Percentiles rank a stretch among this genome's conserved stretches.
phyloP scores from a whole-genome alignment of 1,284 basidiomycete species.

The Fomitopsis pinicola region DNA sequence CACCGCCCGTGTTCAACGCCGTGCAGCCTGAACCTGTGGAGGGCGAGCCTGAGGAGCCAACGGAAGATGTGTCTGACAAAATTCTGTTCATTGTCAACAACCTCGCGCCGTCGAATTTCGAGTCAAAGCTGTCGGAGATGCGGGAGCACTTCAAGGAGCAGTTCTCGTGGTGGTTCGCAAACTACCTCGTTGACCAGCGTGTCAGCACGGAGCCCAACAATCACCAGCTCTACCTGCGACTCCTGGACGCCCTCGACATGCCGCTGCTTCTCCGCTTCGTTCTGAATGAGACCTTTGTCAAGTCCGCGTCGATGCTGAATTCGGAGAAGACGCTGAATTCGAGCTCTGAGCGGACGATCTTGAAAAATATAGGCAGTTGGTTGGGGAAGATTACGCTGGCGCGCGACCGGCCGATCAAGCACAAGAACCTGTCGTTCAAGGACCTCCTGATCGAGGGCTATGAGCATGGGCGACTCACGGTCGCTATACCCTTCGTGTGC shows the following conservation, averaged over 20 bases:
- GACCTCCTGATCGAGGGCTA: slow-evolving; percentile 95
- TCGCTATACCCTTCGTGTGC: slow-evolving; percentile 98
- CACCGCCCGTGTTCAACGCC: slow-evolving; percentile 61
- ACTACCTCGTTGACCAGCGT: slow-evolving; percentile 95
- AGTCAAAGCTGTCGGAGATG: slow-evolving; percentile 84
- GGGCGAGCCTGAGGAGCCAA: slow-evolving; percentile 64
- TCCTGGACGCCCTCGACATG: slow-evolving; percentile 80
- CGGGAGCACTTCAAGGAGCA: slow-evolving; percentile 74
- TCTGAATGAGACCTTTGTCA: slow-evolving; percentile 90
- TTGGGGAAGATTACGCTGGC: slow-evolving; percentile 92
- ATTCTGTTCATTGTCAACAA: slow-evolving; percentile 99
- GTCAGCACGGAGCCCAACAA: slow-evolving; percentile 98
- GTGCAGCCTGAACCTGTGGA: slow-evolving; percentile 66
- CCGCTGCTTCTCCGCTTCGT: slow-evolving; percentile 70
- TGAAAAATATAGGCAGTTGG: slow-evolving; percentile 97
- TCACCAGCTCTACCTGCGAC: slow-evolving; percentile 91
- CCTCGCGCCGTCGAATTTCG: slow-evolving; percentile 91
- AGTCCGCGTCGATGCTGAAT: slow-evolving; percentile 85
- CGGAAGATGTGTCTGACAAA: slow-evolving; percentile 88
- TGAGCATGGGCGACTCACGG: slow-evolving; percentile 86
- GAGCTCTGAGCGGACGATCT: slow-evolving; percentile 78
- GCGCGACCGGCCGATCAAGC: slow-evolving; percentile 87
- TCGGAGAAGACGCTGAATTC: slow-evolving; percentile 88
- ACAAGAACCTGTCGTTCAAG: slow-evolving; percentile 95
- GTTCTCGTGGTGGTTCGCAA: slow-evolving; percentile 93